phyloP scores from a whole-genome alignment of 192 early-diverging fungal species.

The Coemansia sp. region DNA sequence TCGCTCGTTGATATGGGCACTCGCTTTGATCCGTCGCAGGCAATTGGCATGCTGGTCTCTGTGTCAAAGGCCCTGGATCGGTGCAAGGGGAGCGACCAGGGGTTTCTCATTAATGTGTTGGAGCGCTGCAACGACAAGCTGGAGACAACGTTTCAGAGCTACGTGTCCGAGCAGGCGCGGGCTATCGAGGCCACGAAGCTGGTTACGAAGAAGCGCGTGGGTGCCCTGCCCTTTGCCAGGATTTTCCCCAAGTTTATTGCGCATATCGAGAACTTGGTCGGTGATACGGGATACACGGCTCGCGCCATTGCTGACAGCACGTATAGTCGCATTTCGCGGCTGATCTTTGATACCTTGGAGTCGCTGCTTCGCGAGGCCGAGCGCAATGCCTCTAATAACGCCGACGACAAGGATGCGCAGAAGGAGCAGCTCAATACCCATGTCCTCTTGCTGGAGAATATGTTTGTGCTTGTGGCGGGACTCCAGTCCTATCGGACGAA shows the following conservation, averaged over 20 bases:
- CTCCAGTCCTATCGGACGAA: conserved; percentile 71
- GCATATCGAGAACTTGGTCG: conserved; percentile 58
- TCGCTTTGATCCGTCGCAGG: conserved; percentile 69
- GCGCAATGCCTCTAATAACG: conserved; percentile 52
- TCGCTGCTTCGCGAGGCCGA: conserved; percentile 75
- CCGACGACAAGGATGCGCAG: conserved; percentile 76
- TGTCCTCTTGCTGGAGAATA: conserved; percentile 87
- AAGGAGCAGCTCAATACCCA: conserved; percentile 87
- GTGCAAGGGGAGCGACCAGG: conserved; percentile 70
- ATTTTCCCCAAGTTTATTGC: conserved; percentile 88
- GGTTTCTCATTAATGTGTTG: conserved; percentile 65
- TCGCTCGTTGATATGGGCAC: conserved; percentile 71
- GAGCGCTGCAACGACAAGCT: conserved; percentile 64
- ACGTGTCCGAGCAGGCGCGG: conserved; percentile 82
- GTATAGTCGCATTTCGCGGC: conserved; percentile 77
- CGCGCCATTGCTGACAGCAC: conserved; percentile 71
- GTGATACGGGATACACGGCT: conserved; percentile 60
- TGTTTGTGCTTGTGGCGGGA: conserved; percentile 88
- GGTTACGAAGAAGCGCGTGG: conserved; percentile 80
- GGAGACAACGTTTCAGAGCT: conserved; percentile 74
- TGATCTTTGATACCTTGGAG: conserved; percentile 87
- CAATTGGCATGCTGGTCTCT: conserved; percentile 81
- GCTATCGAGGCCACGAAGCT: conserved; percentile 90
- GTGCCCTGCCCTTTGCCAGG: conserved; percentile 84
- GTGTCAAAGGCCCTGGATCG: conserved; percentile 70